Evolutionary conservation across 108 stramenopile genomes (phyloP).

Genomic region (Cylindrotheca closterium): DNA sequence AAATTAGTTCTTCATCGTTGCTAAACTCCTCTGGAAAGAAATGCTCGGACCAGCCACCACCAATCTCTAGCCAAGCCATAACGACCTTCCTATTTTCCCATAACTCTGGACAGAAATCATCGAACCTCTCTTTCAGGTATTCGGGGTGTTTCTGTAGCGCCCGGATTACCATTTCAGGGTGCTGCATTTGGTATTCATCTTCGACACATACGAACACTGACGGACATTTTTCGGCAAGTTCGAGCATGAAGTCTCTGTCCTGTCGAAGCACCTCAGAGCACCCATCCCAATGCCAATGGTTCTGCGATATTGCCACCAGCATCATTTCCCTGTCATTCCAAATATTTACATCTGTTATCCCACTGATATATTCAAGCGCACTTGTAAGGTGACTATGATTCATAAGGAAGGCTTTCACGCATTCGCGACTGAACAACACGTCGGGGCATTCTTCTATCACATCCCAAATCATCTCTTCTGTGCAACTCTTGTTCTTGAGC

Average conservation of each 20-base stretch:
- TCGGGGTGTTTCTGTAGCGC: slow-evolving; percentile 12
- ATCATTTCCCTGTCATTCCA: slow-evolving; percentile 37
- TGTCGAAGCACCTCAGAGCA: slow-evolving; percentile 26
- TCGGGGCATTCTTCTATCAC: slow-evolving; percentile 20
- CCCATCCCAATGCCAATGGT: slow-evolving; percentile 22
- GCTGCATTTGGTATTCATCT: slow-evolving; percentile 8
- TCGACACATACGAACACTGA: neutral
- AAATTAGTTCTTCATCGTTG: slow-evolving; percentile 24
- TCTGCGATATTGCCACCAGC: slow-evolving; percentile 21
- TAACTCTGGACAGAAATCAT: slow-evolving; percentile 13
- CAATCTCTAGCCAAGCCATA: slow-evolving; percentile 18
- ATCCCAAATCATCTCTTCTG: slow-evolving; percentile 11
- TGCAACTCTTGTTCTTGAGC: neutral
- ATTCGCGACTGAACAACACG: slow-evolving; percentile 10
- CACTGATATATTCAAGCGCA: too few relatives aligned
- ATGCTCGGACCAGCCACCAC: slow-evolving; percentile 25
- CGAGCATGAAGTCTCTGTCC: slow-evolving; percentile 36
- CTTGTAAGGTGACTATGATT: too few relatives aligned
- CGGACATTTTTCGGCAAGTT: slow-evolving; percentile 17
- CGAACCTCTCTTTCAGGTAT: slow-evolving; percentile 11
- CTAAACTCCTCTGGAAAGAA: slow-evolving; percentile 21
- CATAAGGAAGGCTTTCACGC: slow-evolving; percentile 11
- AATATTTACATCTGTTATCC: too few relatives aligned
- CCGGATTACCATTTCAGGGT: slow-evolving; percentile 20
- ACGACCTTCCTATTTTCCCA: slow-evolving; percentile 20